phyloP scores from a whole-genome alignment of 2,329 filamentous ascomycete genomes.

The Coccinonectria pachysandricola region DNA sequence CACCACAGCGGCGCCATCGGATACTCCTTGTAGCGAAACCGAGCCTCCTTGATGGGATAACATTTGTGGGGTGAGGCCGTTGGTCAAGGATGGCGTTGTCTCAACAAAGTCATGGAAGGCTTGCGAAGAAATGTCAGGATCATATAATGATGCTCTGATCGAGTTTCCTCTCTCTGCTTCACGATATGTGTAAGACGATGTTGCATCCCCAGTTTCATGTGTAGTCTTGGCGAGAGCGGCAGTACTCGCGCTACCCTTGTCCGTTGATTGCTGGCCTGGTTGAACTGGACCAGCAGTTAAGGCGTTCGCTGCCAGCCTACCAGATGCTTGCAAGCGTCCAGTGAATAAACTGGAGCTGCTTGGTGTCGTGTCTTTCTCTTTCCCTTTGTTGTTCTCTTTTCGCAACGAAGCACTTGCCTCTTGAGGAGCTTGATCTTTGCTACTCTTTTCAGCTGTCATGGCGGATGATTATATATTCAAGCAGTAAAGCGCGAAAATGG shows the following conservation, averaged over 20 bases:
- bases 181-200: slow-evolving; percentile 13
- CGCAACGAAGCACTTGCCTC: no score
- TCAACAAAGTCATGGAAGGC: slow-evolving; percentile 17
- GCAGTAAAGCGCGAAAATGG: no score
- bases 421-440: no score
- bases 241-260: slow-evolving; percentile 14
- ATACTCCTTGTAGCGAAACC: slow-evolving; percentile 15
- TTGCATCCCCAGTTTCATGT: slow-evolving; percentile 9
- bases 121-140: slow-evolving; percentile 23
- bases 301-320: slow-evolving; percentile 17
- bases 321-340: slow-evolving; percentile 19
- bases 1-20: slow-evolving; percentile 30
- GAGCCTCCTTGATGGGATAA: neutral
- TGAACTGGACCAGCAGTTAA: slow-evolving; percentile 10
- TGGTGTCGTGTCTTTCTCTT: slow-evolving; percentile 9
- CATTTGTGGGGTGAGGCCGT: slow-evolving; percentile 1
- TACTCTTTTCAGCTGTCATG: no score
- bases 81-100: slow-evolving; percentile 6
- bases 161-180: slow-evolving; percentile 9
- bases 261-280: slow-evolving; percentile 6
- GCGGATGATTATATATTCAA: no score
- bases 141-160: slow-evolving; percentile 5
- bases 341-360: slow-evolving; percentile 7
- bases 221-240: no score
- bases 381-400: no score